These are phyloP conservation scores for Phytophthora megakarya DNA, from an alignment of 352 stramenopile genomes.

Conservation along the genomic window DNA sequence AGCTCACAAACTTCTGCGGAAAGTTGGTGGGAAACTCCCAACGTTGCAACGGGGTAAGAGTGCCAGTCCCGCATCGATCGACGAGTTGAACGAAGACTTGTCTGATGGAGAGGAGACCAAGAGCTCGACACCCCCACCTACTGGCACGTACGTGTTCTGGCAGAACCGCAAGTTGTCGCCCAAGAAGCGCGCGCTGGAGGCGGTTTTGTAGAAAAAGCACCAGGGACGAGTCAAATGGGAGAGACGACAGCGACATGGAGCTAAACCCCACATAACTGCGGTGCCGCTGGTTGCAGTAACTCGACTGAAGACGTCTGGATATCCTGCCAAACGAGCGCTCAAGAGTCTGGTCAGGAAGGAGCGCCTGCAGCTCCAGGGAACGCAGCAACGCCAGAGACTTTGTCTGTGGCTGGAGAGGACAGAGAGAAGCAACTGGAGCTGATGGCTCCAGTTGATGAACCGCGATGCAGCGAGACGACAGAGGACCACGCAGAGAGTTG, in stretches of 20 bases:
- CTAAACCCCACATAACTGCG: neutral
- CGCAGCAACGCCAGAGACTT: neutral
- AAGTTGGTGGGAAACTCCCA: conserved; percentile 51
- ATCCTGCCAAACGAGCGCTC: conserved; percentile 19
- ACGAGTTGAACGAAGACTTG: neutral
- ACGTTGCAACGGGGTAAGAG: conserved; percentile 48
- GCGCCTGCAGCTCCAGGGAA: neutral
- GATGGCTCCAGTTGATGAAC: neutral
- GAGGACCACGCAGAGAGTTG: no score
- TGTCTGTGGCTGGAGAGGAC: neutral
- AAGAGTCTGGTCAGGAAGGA: conserved; percentile 22
- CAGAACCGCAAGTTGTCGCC: conserved; percentile 71
- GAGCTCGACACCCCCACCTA: conserved; percentile 32
- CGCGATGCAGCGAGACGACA: neutral
- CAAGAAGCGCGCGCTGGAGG: conserved; percentile 70
- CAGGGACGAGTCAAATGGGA: conserved; percentile 33
- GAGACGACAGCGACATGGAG: conserved; percentile 9
- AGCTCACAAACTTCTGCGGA: conserved; percentile 70
- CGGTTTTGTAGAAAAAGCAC: conserved; percentile 70
- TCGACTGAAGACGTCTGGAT: conserved; percentile 17
- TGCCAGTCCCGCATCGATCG: conserved; percentile 1
- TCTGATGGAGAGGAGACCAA: conserved; percentile 11
- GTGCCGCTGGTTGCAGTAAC: neutral
- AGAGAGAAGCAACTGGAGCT: conserved; percentile 4
- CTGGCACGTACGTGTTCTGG: conserved; percentile 59